Base-by-base conservation (phyloP, 2,329 filamentous ascomycete species). In the Penicillium sp. region DNA sequence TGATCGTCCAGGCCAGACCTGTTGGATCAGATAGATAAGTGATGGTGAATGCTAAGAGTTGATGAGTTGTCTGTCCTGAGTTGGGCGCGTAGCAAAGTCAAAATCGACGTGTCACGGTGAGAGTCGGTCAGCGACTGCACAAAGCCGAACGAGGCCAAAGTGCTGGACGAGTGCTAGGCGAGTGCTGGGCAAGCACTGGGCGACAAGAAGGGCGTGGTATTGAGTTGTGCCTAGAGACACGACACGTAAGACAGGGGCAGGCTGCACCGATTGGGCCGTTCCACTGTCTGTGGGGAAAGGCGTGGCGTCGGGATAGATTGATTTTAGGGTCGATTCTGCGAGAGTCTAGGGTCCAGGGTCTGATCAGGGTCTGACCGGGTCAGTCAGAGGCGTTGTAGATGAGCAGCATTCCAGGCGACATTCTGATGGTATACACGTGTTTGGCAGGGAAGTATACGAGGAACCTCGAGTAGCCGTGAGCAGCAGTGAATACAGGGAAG, bases 381-480 rank as follows among this genome's bases (percentile, higher is more conserved):
- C 8, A 7, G 36, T 24, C 20, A n/a, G 13, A 23, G 10, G 9
- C 10, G 12, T 20, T 1, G 10, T 40, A 26, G 37, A 34, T 7
- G 10, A 20, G 29, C 7, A 23, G 20, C 30, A 46, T 55, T 48
- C 27, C 49, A 42, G 15, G 7, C 23, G 24, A 36, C 49, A 58
- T 53, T 58, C 55, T 52, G 49, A 51, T 48, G 33, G 33, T 8
- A n/a, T n/a, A 51, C 55, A 58, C 55, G 55, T 58, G 55, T 50
- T 55, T 58, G 55, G 37, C 55, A 52, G 29, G 26, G 34, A 40
- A n/a, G n/a, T n/a, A n/a, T n/a, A n/a, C n/a, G 23, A 36, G 15
- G 18, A 39, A 5, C 12, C 18, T 36, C 18, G 5, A 29, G 15
- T 26, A 27, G 9, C 15, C n/a, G n/a, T n/a, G n/a, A n/a, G n/a